Base-by-base conservation (phyloP, 768 basidiomycete species). In the Mycena filopes region DNA sequence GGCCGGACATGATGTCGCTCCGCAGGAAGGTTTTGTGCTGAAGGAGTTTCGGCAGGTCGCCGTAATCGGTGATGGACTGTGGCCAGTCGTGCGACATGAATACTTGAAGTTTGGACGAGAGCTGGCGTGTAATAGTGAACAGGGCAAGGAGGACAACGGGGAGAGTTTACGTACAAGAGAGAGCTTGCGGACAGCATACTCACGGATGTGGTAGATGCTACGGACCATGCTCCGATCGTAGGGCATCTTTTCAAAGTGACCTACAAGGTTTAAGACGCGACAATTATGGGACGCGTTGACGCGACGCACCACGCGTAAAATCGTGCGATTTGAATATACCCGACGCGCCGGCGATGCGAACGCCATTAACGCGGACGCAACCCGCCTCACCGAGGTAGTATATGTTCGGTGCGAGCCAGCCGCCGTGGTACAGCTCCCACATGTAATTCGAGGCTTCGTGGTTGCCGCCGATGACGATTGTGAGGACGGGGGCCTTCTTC, bases 41-140 rank as follows among this genome's bases (percentile, higher is more conserved):
- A 13, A 99, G 79, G 0, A 99, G 82, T 13, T 71, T 80, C 4
- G 72, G 73, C 5, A 90, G 76, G 72, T 98, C 85, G 20, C 96
- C 96, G 67, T 95, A 83, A 18, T 89, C 88, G 60, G 92, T 94
- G 60, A 99, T 96, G 2, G 84, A 83, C 51, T 87, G 86, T 0
- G 98, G 98, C 98, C 98, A 99, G 78, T 99, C 98, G 72, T 99
- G 97, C 6, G 96, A 98, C 23, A 99, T 83, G 80, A 98, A 94
- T 23, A 99, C 67, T 69, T 89, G 78, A 2, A 89, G 86, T 10
- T n/a, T 54, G 4, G 83, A 81, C 1, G 89, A 84, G 28, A 94
- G 83, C 92, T 86, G 50, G 10, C 36, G 5, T 4, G 4, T 4
- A 10, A n/a, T 5, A 41, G 40, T 65, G 25, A 65, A 36, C 11